phyloP scores from a whole-genome alignment of 73 alveolate species.

The Uronychia binucleata region DNA sequence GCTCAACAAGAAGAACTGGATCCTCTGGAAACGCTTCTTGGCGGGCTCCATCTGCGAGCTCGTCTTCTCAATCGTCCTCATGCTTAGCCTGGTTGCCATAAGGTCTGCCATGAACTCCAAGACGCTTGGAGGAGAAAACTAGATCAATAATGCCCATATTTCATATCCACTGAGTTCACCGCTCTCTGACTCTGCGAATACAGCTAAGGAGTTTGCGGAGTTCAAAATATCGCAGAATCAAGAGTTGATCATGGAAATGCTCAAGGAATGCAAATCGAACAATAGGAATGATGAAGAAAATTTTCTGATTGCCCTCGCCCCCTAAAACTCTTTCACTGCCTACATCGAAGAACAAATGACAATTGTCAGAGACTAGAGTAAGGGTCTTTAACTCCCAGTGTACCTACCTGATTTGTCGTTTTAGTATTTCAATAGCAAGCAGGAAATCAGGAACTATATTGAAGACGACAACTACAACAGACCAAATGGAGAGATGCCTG shows the following conservation, averaged over 20 bases:
- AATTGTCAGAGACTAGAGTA: too few relatives aligned
- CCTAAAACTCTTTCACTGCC: background rate
- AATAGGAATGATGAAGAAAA: background rate
- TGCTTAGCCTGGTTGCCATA: constrained; percentile 27
- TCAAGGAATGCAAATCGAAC: background rate
- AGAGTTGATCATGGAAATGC: background rate
- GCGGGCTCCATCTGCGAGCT: constrained; percentile 73
- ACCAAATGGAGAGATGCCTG: constrained; percentile 31
- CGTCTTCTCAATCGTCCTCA: constrained; percentile 71
- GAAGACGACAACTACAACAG: constrained; percentile 22
- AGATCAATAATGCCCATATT: background rate
- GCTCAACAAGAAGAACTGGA: constrained; percentile 77
- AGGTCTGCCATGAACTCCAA: background rate
- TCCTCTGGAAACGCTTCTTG: constrained; percentile 68
- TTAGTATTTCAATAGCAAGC: constrained; percentile 9
- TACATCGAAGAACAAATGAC: background rate
- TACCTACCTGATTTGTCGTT: background rate
- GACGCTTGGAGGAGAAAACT: background rate
- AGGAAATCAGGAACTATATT: constrained; percentile 20
- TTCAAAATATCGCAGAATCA: background rate
- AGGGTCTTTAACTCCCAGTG: too few relatives aligned
- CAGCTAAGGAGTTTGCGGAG: constrained; percentile 11
- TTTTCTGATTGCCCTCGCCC: background rate
- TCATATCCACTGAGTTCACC: background rate
- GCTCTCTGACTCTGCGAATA: constrained; percentile 18